Base-by-base conservation (phyloP, 2,329 filamentous ascomycete species). In the Apiospora saccharicola region DNA sequence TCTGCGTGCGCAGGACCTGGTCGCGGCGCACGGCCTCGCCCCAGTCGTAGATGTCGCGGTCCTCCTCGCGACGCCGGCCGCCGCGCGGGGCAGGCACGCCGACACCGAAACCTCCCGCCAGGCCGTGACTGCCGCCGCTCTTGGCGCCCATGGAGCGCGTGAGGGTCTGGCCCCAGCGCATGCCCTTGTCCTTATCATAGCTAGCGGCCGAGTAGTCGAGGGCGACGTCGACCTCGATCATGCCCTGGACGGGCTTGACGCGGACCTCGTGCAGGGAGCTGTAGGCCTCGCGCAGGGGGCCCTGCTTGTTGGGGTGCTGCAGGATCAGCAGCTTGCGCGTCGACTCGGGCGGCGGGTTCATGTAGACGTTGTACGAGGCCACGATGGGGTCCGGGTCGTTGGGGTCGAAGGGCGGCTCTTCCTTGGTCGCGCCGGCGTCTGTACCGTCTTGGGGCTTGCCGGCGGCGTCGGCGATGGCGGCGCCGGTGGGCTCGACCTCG, bases 211-310 rank as follows among this genome's bases (percentile, higher is more conserved):
- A 85, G 74, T 91, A 91, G 85, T 91, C 90, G 77, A 98, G 86
- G 5, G 94, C 94, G n/a, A 98, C 89, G 81, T 99, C 96, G 70
- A 98, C 87, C 83, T 99, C 96, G 72, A 98, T 87, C 84, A 98
- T 93, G 71, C 95, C 95, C 0, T 93, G 90, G 72, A 88, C 85
- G 19, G 92, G 89, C 85, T 98, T 99, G 81, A 98, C 85, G 76
- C 96, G 94, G 78, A 98, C 86, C 77, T 93, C 90, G 22, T 90
- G 85, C 14, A 96, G 93, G 30, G 89, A 86, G 71, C 89, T 89
- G 82, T 93, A 92, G 7, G 89, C 87, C 70, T 81, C 76, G 70
- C 80, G 82, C 67, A 83, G 78, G 14, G 83, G 79, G 74, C 92
- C 88, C 53, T 89, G 86, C 72, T 90, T 93, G 83, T 95, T 95